Evolutionary conservation across 129 eudicot species (phyloP), one percentile per base, ranked within the genome.

Genomic region (Pittosporum tobira): DNA sequence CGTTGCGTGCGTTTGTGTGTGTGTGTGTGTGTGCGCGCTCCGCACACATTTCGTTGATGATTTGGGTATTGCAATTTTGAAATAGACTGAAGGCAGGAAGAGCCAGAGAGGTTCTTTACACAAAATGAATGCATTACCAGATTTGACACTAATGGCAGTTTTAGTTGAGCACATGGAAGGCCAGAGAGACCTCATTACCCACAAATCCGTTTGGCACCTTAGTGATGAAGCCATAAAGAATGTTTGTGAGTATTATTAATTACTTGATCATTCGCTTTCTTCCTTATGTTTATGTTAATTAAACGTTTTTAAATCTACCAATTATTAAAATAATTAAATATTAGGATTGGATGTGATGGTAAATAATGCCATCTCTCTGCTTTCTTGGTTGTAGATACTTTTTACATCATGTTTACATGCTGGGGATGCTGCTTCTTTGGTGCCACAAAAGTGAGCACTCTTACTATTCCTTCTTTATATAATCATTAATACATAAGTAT

Each of bases 371-470:
- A 2, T 23, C 30, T 22, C 3, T 51, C 20, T 29, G 43, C 20
- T 64, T 49, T 9, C 3, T 20, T 18, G 3, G 26, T 30, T 47
- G 57, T 37, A 88, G 96, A 88, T 67, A 78, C 90, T 12, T 74
- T 88, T 25, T 88, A 88, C 79, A 84, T 84, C 65, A 88, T 88
- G 97, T 88, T 88, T 69, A 88, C 91, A 1, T 63, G 66, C 54
- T 88, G 97, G 94, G 94, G 97, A 21, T 88, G 97, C 58, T 88
- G 95, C 59, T 82, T 88, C 84, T 88, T 84, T 55, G 88, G 97
- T 67, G 53, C 97, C 15, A 77, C 88, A 49, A 85, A 85, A 73
- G 97, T 88, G 68, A 71, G 72, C 18, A 64, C 2, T 25, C 22
- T 31, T 48, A 45, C 53, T 12, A 30, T 59, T 22, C 30, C 21